Evolutionary conservation across 495 filamentous ascomycete genomes (phyloP).

Genomic region (Endocarpon pusillum): DNA sequence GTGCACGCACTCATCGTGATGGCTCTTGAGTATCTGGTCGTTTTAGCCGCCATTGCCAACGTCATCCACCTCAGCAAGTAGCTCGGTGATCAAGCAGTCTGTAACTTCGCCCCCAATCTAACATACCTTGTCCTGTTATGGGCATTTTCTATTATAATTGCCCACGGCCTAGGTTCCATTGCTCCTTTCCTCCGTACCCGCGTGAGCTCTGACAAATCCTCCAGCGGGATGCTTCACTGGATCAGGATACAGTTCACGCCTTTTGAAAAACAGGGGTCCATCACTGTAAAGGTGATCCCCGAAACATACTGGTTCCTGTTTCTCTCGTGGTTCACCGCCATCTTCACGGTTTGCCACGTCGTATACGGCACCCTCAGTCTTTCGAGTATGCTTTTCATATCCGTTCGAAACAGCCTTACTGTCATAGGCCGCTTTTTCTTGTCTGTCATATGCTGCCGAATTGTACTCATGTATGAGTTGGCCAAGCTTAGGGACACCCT

Average conservation of each 20-base stretch:
- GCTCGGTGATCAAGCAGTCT: constrained; percentile 5
- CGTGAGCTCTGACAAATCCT: neutral
- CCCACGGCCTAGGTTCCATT: constrained; percentile 3
- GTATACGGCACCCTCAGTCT: constrained; percentile 15
- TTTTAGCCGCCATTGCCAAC: constrained; percentile 9
- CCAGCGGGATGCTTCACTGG: neutral
- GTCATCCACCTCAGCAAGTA: constrained; percentile 9
- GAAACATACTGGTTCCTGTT: neutral
- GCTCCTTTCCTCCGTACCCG: constrained; percentile 4
- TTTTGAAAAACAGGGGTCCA: neutral
- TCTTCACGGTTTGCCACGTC: constrained; percentile 8
- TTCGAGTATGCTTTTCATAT: constrained; percentile 15
- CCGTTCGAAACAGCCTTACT: constrained; percentile 7
- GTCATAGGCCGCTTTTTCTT: constrained; percentile 9
- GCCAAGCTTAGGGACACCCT: constrained; percentile 6
- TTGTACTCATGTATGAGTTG: constrained; percentile 11
- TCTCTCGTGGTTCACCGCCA: constrained; percentile 9
- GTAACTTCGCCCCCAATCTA: constrained; percentile 4
- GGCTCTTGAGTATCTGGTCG: constrained; percentile 10
- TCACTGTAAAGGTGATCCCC: neutral
- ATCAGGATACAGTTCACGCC: neutral
- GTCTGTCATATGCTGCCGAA: constrained; percentile 12
- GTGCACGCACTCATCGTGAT: neutral
- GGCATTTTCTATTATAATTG: constrained; percentile 3
- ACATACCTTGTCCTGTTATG: constrained; percentile 6